These are phyloP conservation scores for Fagopyrum esculentum DNA, from an alignment of 148 eudicot species.

Conservation along the genomic window DNA sequence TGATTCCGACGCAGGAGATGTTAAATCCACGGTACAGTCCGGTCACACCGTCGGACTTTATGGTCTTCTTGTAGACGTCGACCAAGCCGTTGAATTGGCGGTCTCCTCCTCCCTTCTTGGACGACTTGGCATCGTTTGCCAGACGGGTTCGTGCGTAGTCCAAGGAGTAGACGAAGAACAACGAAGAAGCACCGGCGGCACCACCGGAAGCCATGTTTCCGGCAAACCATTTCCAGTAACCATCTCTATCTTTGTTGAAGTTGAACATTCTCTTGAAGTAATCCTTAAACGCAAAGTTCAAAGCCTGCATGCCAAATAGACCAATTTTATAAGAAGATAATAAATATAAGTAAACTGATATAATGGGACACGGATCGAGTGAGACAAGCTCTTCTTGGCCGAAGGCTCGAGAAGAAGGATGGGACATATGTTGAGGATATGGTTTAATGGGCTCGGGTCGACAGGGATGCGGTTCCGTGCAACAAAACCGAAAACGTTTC, in stretches of 20 bases:
- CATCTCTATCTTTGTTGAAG: constrained; percentile 73
- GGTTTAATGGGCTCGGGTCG: too few species aligned
- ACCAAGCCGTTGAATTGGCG: constrained; percentile 66
- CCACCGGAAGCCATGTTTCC: constrained; percentile 79
- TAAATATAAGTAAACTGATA: too few species aligned
- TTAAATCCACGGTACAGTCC: constrained; percentile 80
- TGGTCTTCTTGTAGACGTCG: constrained; percentile 64
- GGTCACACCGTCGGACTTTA: constrained; percentile 52
- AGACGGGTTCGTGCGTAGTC: constrained; percentile 71
- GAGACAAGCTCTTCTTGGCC: too few species aligned
- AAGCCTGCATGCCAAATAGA: constrained; percentile 29
- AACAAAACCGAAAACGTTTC: too few species aligned
- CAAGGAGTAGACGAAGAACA: constrained; percentile 56
- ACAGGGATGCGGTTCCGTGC: too few species aligned
- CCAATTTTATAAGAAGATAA: too few species aligned
- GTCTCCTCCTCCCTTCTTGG: constrained; percentile 66
- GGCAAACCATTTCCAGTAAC: constrained; percentile 85
- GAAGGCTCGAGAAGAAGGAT: too few species aligned
- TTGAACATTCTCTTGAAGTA: constrained; percentile 76
- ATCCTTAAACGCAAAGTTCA: constrained; percentile 80
- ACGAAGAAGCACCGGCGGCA: constrained; percentile 71
- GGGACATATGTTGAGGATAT: too few species aligned
- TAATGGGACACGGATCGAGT: too few species aligned
- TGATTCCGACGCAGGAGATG: constrained; percentile 68
- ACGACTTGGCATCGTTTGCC: constrained; percentile 63